These are phyloP conservation scores for Breynia disticha DNA, from an alignment of 441 rosid genomes.

Conservation along the genomic window DNA sequence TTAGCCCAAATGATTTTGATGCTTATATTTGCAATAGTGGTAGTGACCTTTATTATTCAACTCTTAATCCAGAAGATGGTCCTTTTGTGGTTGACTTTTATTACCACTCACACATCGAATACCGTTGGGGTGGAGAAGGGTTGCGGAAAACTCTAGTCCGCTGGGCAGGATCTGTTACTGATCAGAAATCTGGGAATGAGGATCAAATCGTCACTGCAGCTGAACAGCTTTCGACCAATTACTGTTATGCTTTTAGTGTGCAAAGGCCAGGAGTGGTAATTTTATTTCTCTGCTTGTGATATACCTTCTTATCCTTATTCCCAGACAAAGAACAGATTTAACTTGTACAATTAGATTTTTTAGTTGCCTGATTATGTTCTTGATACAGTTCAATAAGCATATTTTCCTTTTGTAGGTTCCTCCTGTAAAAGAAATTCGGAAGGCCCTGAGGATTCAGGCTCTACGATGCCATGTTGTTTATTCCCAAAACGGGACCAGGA, in stretches of 20 bases:
- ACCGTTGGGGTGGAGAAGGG: conserved; percentile 84
- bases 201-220: conserved; percentile 28
- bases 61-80: conserved; percentile 44
- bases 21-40: conserved; percentile 92
- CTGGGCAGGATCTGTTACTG: conserved; percentile 53
- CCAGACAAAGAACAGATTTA: conserved; percentile 4
- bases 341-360: conserved; percentile 1
- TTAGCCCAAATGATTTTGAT: conserved; percentile 61
- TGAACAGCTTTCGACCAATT: conserved; percentile 24
- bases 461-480: conserved; percentile 79
- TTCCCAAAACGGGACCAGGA: conserved; percentile 71
- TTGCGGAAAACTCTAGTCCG: conserved; percentile 63
- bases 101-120: conserved; percentile 75
- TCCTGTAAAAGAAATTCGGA: conserved; percentile 76
- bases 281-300: background rate
- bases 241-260: conserved; percentile 24
- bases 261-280: conserved; percentile 18
- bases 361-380: conserved; percentile 1
- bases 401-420: conserved; percentile 42
- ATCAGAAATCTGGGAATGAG: conserved; percentile 25
- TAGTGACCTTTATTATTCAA: conserved; percentile 75
- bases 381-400: background rate
- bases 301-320: background rate
- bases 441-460: conserved; percentile 80
- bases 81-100: conserved; percentile 56